These are phyloP conservation scores for Starmerella stigmatis DNA, from an alignment of 805 yeast genomes.

Conservation along the genomic window DNA sequence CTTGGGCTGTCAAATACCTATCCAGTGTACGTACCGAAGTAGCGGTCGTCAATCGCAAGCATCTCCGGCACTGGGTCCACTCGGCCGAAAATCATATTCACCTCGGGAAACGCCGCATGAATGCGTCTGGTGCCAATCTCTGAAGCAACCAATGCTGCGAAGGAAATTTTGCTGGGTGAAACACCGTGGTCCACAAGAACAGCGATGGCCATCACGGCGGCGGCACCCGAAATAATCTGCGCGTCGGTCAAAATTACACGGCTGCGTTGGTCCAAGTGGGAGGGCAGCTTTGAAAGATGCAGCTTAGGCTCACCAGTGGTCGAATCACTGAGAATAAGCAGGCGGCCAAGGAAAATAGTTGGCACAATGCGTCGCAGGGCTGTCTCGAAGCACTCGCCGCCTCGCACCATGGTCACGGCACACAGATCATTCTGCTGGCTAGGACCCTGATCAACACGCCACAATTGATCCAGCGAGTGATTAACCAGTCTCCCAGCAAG, in stretches of 20 bases:
- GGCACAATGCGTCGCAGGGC: constrained; percentile 70
- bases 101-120: constrained; percentile 58
- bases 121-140: constrained; percentile 68
- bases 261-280: constrained; percentile 19
- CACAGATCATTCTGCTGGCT: constrained; percentile 39
- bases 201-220: constrained; percentile 87
- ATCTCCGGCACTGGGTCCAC: constrained; percentile 46
- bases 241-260: constrained; percentile 70
- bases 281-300: constrained; percentile 70
- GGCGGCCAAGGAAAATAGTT: constrained; percentile 67
- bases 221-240: constrained; percentile 85
- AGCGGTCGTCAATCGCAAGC: constrained; percentile 63
- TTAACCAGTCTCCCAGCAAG: constrained; percentile 63
- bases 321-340: constrained; percentile 79
- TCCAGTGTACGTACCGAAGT: constrained; percentile 53
- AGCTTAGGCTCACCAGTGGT: constrained; percentile 89
- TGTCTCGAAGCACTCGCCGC: constrained; percentile 85
- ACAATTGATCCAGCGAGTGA: constrained; percentile 47
- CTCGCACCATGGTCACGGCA: constrained; percentile 72
- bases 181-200: constrained; percentile 76
- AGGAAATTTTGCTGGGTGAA: constrained; percentile 46
- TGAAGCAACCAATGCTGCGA: constrained; percentile 65
- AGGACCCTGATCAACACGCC: constrained; percentile 24
- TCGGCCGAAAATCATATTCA: constrained; percentile 60
- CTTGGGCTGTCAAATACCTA: no score